Evolutionary conservation across 1,139 yeast genomes (phyloP).

Genomic region (Yamadazyma triangularis): DNA sequence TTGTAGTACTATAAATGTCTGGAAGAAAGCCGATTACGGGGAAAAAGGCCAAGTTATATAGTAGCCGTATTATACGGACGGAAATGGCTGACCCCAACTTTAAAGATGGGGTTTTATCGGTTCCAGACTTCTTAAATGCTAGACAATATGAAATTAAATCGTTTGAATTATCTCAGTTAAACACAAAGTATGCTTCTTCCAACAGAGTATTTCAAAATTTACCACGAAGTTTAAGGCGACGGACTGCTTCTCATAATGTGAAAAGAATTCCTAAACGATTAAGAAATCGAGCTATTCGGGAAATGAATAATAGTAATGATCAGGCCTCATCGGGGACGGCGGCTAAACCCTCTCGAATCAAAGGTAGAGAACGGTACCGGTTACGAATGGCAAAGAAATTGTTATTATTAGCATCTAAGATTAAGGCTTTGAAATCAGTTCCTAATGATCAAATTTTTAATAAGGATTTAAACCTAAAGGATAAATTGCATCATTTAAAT

Average conservation of each 20-base stretch:
- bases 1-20: too few species aligned
- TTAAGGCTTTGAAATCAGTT: slow-evolving; percentile 40
- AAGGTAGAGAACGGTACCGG: slow-evolving; percentile 55
- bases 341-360: slow-evolving; percentile 25
- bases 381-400: slow-evolving; percentile 49
- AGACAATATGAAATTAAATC: slow-evolving; percentile 74
- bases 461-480: slow-evolving; percentile 17
- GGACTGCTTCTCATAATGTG: slow-evolving; percentile 95
- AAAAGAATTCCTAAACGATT: slow-evolving; percentile 83
- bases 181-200: slow-evolving; percentile 64
- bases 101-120: slow-evolving; percentile 46
- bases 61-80: slow-evolving; percentile 36
- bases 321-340: slow-evolving; percentile 2
- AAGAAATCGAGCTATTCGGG: slow-evolving; percentile 57
- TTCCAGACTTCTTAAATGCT: slow-evolving; percentile 67
- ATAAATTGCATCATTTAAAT: slow-evolving; percentile 19
- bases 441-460: slow-evolving; percentile 29
- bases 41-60: slow-evolving; percentile 35
- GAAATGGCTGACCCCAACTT: slow-evolving; percentile 31
- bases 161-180: slow-evolving; percentile 70
- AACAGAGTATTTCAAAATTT: slow-evolving; percentile 84
- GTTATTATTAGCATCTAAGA: slow-evolving; percentile 50
- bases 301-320: slow-evolving; percentile 19
- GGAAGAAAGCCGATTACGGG: slow-evolving; percentile 2
- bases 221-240: slow-evolving; percentile 77